Percentiles rank a stretch among this genome's conserved stretches.
Evolutionary conservation across 495 filamentous ascomycete genomes (phyloP).

Genomic region (Chlorociboria aeruginascens): DNA sequence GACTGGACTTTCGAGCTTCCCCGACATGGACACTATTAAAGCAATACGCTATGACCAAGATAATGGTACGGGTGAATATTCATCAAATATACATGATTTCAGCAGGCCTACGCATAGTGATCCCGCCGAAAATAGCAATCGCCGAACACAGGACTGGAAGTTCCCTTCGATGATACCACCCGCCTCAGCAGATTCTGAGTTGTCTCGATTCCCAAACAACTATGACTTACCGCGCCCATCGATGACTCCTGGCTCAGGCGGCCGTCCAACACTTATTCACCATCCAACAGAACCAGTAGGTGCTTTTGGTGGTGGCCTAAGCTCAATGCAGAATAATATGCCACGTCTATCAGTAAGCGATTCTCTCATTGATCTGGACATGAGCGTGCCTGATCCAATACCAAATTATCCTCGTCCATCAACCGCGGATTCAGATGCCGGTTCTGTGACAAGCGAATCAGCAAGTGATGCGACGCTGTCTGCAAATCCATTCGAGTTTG

Average conservation of each 20-base stretch:
- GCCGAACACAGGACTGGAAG: conserved; percentile 49
- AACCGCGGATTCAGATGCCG: conserved; percentile 40
- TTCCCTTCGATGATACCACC: conserved; percentile 41
- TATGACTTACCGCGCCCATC: conserved; percentile 11
- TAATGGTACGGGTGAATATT: conserved; percentile 22
- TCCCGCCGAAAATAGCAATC: conserved; percentile 35
- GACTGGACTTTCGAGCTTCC: conserved; percentile 37
- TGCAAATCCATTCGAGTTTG: conserved; percentile 41
- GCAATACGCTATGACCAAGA: conserved; percentile 28
- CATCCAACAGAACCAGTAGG: conserved; percentile 36
- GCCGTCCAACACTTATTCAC: conserved; percentile 34
- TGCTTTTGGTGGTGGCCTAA: conserved; percentile 28
- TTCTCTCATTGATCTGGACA: conserved; percentile 35
- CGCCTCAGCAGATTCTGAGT: conserved; percentile 37
- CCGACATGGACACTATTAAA: conserved; percentile 47
- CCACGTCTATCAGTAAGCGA: conserved; percentile 8
- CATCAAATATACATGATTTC: conserved; percentile 23
- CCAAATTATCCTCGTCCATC: conserved; percentile 29
- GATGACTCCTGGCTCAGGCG: conserved; percentile 19
- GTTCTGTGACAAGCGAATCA: conserved; percentile 12
- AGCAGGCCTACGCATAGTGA: conserved; percentile 36
- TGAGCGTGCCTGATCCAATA: conserved; percentile 22
- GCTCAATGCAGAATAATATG: background rate
- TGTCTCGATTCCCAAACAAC: conserved; percentile 30
- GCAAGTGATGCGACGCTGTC: conserved; percentile 15